phyloP scores from a whole-genome alignment of 192 early-diverging fungal genomes.

The Podila minutissima region DNA sequence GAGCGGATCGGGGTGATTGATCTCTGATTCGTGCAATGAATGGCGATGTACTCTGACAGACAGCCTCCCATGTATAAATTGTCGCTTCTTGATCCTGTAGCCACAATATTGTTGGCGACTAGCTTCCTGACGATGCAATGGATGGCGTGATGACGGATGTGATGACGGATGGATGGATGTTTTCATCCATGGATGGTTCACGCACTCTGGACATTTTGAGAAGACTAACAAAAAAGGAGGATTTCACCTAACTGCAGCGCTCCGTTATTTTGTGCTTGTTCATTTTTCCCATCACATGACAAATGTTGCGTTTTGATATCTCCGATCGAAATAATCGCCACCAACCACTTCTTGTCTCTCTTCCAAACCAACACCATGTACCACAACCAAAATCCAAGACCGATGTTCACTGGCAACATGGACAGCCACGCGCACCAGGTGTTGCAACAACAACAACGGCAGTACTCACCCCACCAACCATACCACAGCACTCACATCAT shows the following conservation, averaged over 20 bases:
- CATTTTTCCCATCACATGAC: constrained; percentile 8
- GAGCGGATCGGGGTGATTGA: no score
- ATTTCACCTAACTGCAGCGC: constrained; percentile 4
- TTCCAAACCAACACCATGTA: not conserved
- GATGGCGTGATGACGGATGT: not conserved
- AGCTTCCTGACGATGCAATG: not conserved
- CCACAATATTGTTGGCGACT: no score
- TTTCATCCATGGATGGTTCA: constrained; percentile 9
- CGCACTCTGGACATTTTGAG: constrained; percentile 53
- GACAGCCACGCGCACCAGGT: not conserved
- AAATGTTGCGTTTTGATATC: not conserved
- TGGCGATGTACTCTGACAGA: no score
- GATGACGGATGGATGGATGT: constrained; percentile 21
- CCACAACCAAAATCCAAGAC: not conserved
- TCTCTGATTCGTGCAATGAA: no score
- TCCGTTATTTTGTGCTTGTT: not conserved
- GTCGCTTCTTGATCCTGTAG: no score
- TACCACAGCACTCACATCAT: not conserved
- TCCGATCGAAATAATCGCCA: not conserved
- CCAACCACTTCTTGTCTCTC: not conserved
- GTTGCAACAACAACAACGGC: not conserved
- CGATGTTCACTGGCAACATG: not conserved
- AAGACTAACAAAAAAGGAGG: constrained; percentile 44
- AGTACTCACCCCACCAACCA: not conserved
- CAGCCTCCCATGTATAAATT: no score